Evolutionary conservation across 2,329 filamentous ascomycete genomes (phyloP).

Genomic region (Nigrospora osmanthi): DNA sequence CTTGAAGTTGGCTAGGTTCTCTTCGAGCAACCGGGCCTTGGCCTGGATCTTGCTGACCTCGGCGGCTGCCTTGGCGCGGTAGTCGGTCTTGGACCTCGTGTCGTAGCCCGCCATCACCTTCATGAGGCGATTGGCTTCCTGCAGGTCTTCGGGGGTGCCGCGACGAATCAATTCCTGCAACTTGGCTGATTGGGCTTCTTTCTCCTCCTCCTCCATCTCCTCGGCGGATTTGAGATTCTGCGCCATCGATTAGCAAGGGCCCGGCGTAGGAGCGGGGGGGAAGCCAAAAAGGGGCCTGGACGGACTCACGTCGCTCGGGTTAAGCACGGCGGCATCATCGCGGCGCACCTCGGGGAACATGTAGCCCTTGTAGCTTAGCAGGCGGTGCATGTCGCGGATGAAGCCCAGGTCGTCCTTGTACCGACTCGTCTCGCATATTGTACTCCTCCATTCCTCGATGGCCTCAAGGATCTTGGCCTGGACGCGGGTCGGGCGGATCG

Average conservation of each 20-base stretch:
- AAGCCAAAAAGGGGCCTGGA: neutral
- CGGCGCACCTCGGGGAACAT: conserved; percentile 85
- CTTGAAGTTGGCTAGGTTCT: conserved; percentile 79
- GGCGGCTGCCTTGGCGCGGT: conserved; percentile 92
- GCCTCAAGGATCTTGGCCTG: conserved; percentile 90
- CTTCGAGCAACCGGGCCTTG: conserved; percentile 86
- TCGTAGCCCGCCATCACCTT: conserved; percentile 99
- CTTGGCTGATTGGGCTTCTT: conserved; percentile 93
- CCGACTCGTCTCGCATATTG: conserved; percentile 94
- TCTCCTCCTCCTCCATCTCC: conserved; percentile 97
- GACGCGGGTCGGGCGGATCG: conserved; percentile 75
- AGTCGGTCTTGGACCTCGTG: conserved; percentile 91
- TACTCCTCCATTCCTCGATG: conserved; percentile 97
- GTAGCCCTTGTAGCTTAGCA: conserved; percentile 96
- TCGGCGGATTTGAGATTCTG: conserved; percentile 93
- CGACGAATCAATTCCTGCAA: conserved; percentile 92
- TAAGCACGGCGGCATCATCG: conserved; percentile 93
- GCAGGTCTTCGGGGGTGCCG: conserved; percentile 84
- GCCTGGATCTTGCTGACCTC: conserved; percentile 93
- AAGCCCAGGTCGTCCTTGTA: conserved; percentile 97
- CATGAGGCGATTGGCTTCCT: conserved; percentile 96
- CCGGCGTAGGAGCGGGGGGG: no score
- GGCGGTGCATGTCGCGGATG: conserved; percentile 93
- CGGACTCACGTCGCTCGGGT: conserved; percentile 81
- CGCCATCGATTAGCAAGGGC: neutral